Conservation (phyloP, 495 filamentous ascomycete genomes). For the Penicillium flavigenum region DNA sequence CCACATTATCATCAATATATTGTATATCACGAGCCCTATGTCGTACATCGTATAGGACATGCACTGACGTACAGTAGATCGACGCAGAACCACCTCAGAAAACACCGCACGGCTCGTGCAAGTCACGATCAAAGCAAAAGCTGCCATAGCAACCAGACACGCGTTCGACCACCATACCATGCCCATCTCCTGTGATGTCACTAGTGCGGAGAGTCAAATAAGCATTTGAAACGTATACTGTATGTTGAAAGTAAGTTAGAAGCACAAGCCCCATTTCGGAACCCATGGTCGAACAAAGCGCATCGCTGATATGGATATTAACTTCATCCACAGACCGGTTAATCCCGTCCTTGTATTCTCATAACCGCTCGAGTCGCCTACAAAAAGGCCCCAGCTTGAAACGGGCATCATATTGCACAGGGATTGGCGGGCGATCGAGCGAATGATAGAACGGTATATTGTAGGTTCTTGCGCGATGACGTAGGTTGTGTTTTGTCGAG, state of each 20-base stretch:
- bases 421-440: constrained; percentile 1
- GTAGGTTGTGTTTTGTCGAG: constrained; percentile 1
- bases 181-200: constrained; percentile 6
- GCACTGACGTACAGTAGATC: constrained; percentile 3
- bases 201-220: not conserved
- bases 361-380: not conserved
- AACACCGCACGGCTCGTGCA: constrained; percentile 1
- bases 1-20: not conserved
- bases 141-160: constrained; percentile 7
- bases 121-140: not conserved
- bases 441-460: not conserved
- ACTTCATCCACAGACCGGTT: not conserved
- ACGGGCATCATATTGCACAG: not conserved
- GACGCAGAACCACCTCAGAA: constrained; percentile 1
- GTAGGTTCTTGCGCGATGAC: constrained; percentile 6
- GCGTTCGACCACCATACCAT: not conserved
- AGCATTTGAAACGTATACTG: not conserved
- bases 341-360: not conserved
- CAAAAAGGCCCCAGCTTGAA: not conserved
- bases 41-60: not conserved
- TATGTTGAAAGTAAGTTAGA: not conserved
- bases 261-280: not conserved
- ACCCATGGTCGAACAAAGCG: not conserved
- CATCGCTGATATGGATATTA: constrained; percentile 2
- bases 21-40: not conserved